Evolutionary conservation across 129 eudicot genomes (phyloP).

Genomic region (Lactuca saligna): DNA sequence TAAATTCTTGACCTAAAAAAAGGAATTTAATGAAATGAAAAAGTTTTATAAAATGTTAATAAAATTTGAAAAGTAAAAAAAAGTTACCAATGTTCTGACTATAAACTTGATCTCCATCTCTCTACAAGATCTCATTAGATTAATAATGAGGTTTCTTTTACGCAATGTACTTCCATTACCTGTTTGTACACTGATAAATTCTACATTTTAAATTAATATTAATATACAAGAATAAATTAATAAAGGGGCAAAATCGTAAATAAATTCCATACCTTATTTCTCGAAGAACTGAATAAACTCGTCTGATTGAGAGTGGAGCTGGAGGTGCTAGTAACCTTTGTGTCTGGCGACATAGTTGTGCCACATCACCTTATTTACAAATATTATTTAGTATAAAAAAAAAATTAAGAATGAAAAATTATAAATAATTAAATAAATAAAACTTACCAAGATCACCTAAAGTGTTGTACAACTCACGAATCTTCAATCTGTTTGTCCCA

Average conservation of each 20-base stretch:
- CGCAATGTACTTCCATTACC: slow-evolving; percentile 75
- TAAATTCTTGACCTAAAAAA: slow-evolving; percentile 80
- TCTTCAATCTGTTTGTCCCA: slow-evolving; percentile 71
- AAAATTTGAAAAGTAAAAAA: not conserved
- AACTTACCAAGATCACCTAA: slow-evolving; percentile 95
- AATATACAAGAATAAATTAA: slow-evolving; percentile 21
- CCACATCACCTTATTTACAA: slow-evolving; percentile 79
- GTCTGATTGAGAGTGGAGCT: slow-evolving; percentile 65
- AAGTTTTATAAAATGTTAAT: slow-evolving; percentile 5
- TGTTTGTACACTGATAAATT: slow-evolving; percentile 76
- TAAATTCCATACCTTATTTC: slow-evolving; percentile 67
- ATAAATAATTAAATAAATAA: not conserved
- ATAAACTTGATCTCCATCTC: slow-evolving; percentile 95
- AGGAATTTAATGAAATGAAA: slow-evolving; percentile 2
- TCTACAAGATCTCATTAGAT: slow-evolving; percentile 88
- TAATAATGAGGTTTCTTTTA: slow-evolving; percentile 76
- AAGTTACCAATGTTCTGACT: slow-evolving; percentile 88
- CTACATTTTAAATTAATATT: not conserved
- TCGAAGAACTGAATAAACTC: slow-evolving; percentile 70
- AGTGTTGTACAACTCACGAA: slow-evolving; percentile 67
- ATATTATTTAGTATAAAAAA: slow-evolving; percentile 28
- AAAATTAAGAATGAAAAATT: not conserved
- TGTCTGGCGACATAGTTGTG: slow-evolving; percentile 92
- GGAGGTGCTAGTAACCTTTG: slow-evolving; percentile 89
- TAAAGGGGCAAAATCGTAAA: not conserved